These are phyloP conservation scores for Fusarium temperatum DNA, from an alignment of 2,329 filamentous ascomycete genomes.

Conservation along the genomic window DNA sequence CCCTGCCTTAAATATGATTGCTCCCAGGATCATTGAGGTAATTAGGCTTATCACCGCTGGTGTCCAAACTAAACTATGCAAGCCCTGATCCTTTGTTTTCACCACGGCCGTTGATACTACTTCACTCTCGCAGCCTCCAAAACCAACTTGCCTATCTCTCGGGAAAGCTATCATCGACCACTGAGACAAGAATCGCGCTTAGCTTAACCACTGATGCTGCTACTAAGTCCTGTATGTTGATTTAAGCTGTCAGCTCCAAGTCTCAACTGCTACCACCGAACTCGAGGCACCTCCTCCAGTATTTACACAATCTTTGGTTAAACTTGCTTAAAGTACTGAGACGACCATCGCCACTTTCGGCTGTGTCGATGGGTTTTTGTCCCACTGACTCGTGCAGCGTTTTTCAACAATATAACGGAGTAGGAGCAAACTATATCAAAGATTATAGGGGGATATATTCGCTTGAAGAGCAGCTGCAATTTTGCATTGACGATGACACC, in stretches of 20 bases:
- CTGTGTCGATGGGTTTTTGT: rapidly evolving
- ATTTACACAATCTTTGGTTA: not conserved
- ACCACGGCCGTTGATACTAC: too few species aligned
- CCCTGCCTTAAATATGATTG: not conserved
- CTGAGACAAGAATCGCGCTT: too few species aligned
- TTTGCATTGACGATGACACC: not conserved
- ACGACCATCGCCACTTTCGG: not conserved
- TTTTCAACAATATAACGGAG: rapidly evolving
- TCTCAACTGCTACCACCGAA: not conserved
- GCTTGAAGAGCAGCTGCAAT: rapidly evolving
- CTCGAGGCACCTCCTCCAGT: rapidly evolving
- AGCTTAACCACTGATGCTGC: too few species aligned
- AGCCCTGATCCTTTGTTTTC: rapidly evolving
- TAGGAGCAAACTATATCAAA: rapidly evolving
- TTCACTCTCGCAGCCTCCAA: too few species aligned
- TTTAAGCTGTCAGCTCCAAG: too few species aligned
- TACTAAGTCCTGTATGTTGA: too few species aligned
- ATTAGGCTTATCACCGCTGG: rapidly evolving
- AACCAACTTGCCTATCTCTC: too few species aligned
- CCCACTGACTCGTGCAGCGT: rapidly evolving
- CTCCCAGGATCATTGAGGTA: rapidly evolving
- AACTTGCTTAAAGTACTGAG: too few species aligned
- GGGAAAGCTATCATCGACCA: rapidly evolving
- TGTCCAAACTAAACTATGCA: not conserved
- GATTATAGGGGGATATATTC: rapidly evolving